Evolutionary conservation across 257 asterid species (phyloP), one percentile per base, ranked within the genome.

Genomic region (Sherardia arvensis): DNA sequence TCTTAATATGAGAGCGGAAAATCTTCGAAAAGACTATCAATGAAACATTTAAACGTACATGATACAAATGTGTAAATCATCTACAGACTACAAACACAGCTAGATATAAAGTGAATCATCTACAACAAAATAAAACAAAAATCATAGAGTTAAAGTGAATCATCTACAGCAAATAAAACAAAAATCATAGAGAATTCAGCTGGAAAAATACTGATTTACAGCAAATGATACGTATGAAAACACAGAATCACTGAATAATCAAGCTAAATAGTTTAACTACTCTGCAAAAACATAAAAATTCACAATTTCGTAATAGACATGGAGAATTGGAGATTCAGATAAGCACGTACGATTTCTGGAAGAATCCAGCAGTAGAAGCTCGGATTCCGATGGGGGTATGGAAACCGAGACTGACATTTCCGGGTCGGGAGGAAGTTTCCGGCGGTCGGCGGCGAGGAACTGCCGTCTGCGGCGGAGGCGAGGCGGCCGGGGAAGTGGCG

Each of bases 371-470:
- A 85, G 60, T 21, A 84, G 63, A 25, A 86, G 82, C 32, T 87
- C 96, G 43, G 88, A 69, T n/a, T 80, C 83, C 33, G 72, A 65
- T 54, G 85, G 80, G n/a, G 76, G 84, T 18, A 76, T 48, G 12
- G 83, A 51, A 57, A 84, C 74, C 22, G 93, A 48, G 57, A 73
- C 75, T 29, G 97, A 82, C 97, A 90, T 90, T 67, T 64, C 74
- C 59, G 71, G 61, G 22, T 62, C 72, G 61, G 77, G 75, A 22
- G 75, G 77, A 64, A 65, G 78, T 54, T 75, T 62, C 61, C 74
- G 66, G 68, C 71, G 69, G 53, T 30, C 33, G 65, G 51, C 43
- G 64, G 73, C 48, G 54, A 26, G 14, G 18, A 59, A 22, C 14
- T 51, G 32, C 40, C 48, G 76, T 45, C 60, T 63, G 53, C 65